Evolutionary conservation across 1,284 basidiomycete species (phyloP).

Genomic region (Ustilago curta): DNA sequence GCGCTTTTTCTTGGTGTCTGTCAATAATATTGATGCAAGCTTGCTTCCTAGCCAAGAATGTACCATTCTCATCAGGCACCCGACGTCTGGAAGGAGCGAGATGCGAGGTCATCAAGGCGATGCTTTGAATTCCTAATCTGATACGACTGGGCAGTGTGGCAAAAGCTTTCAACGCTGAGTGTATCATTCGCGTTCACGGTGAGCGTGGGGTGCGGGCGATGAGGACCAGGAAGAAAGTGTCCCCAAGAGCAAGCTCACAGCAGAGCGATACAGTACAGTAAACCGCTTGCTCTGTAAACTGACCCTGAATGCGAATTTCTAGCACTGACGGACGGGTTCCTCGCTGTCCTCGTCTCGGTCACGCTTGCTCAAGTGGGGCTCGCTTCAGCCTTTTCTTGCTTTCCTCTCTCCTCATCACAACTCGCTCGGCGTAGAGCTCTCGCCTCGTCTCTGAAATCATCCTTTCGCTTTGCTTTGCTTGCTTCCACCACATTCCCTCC

Average conservation of each 20-base stretch:
- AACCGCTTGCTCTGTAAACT: neutral
- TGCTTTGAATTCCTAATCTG: neutral
- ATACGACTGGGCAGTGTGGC: neutral
- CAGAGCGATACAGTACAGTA: neutral
- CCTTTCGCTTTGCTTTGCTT: slow-evolving; percentile 1
- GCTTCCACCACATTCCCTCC: neutral
- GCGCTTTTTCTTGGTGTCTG: slow-evolving; percentile 19
- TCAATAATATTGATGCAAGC: slow-evolving; percentile 7
- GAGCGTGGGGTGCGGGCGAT: neutral
- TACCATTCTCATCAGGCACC: neutral
- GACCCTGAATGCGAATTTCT: slow-evolving; percentile 11
- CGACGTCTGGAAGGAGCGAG: neutral
- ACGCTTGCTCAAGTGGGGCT: slow-evolving; percentile 8
- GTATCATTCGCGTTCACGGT: neutral
- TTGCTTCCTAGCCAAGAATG: neutral
- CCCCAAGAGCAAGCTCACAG: neutral
- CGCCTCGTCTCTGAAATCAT: neutral
- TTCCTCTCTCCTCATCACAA: slow-evolving; percentile 14
- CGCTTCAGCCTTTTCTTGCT: slow-evolving; percentile 10
- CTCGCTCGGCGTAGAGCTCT: neutral
- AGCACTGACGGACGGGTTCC: slow-evolving; percentile 1
- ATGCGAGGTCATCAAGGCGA: neutral
- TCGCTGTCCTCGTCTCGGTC: slow-evolving; percentile 7
- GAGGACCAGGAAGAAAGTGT: slow-evolving; percentile 1
- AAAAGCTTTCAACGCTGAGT: neutral